phyloP scores from a whole-genome alignment of 768 basidiomycete genomes.

The Xanthoconium purpureum region DNA sequence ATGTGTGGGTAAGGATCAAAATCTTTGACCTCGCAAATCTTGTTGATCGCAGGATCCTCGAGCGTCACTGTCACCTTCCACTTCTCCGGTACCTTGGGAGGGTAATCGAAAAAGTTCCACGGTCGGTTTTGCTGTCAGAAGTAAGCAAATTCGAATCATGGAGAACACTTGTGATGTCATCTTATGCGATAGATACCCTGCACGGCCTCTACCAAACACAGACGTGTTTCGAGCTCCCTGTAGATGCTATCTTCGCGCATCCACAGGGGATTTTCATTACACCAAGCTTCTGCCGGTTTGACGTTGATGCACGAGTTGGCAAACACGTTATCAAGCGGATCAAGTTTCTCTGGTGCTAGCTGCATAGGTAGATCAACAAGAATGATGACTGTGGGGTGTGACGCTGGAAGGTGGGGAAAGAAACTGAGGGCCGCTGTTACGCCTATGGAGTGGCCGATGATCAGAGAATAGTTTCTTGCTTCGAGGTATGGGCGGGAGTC shows the following conservation, averaged over 20 bases:
- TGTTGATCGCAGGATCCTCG: not conserved
- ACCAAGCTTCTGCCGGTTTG: not conserved
- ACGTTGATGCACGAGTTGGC: too few species aligned
- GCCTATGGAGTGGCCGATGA: constrained; percentile 19
- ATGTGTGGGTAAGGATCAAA: constrained; percentile 15
- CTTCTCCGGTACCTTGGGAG: constrained; percentile 4
- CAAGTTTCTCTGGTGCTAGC: not conserved
- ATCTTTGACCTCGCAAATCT: constrained; percentile 6
- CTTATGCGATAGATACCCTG: constrained; percentile 2
- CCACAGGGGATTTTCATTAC: constrained; percentile 14
- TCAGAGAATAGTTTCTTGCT: constrained; percentile 5
- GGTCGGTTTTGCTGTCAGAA: constrained; percentile 11
- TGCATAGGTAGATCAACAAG: constrained; percentile 20
- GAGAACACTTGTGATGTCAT: not conserved
- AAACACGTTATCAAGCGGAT: not conserved
- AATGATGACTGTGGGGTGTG: too few species aligned
- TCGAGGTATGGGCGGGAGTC: constrained; percentile 22
- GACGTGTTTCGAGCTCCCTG: constrained; percentile 9
- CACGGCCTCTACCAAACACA: too few species aligned
- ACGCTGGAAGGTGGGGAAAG: too few species aligned
- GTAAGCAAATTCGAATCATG: not conserved
- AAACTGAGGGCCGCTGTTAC: too few species aligned
- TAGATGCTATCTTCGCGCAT: constrained; percentile 5
- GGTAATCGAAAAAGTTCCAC: constrained; percentile 15
- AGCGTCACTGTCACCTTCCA: constrained; percentile 8